A percentile compares a stretch with the other conserved stretches of the same genome.
Evolutionary conservation across 139 green algal genomes (phyloP).

Genomic region (Eudorina sp.): DNA sequence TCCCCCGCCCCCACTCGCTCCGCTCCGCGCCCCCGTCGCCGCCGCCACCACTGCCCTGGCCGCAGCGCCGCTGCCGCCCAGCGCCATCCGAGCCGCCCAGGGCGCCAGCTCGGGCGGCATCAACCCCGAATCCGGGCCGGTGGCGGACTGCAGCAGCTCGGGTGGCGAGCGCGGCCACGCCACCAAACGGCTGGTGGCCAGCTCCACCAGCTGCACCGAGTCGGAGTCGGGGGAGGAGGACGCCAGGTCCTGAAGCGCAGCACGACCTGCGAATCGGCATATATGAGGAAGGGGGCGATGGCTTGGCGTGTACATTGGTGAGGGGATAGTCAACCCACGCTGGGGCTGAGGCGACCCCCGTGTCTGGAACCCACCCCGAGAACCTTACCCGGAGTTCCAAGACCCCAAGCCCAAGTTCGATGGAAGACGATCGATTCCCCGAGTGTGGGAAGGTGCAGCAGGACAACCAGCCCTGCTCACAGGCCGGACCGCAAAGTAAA

Average conservation of each 20-base stretch:
- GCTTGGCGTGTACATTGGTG: too few relatives aligned
- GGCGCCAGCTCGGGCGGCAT: not conserved
- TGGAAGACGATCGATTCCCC: too few relatives aligned
- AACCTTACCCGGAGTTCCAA: too few relatives aligned
- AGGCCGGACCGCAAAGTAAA: too few relatives aligned
- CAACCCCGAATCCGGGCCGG: not conserved
- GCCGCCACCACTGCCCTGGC: not conserved
- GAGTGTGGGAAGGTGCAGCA: too few relatives aligned
- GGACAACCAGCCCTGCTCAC: too few relatives aligned
- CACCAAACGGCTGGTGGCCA: not conserved
- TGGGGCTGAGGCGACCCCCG: too few relatives aligned
- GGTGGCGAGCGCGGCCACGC: not conserved
- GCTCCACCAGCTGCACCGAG: slow-evolving; percentile 11
- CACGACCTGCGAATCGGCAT: not conserved
- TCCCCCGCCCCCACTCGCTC: not conserved
- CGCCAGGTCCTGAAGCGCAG: slow-evolving; percentile 2
- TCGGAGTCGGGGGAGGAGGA: not conserved
- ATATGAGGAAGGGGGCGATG: not conserved
- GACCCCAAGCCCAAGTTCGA: too few relatives aligned
- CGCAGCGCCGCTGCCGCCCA: not conserved
- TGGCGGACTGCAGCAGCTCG: slow-evolving; percentile 4
- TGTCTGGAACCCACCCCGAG: too few relatives aligned
- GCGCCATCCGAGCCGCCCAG: slow-evolving; percentile 34
- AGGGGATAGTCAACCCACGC: too few relatives aligned
- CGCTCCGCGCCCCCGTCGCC: not conserved